Conservation (phyloP, 352 stramenopile genomes). For the Pythium dissotocum region DNA sequence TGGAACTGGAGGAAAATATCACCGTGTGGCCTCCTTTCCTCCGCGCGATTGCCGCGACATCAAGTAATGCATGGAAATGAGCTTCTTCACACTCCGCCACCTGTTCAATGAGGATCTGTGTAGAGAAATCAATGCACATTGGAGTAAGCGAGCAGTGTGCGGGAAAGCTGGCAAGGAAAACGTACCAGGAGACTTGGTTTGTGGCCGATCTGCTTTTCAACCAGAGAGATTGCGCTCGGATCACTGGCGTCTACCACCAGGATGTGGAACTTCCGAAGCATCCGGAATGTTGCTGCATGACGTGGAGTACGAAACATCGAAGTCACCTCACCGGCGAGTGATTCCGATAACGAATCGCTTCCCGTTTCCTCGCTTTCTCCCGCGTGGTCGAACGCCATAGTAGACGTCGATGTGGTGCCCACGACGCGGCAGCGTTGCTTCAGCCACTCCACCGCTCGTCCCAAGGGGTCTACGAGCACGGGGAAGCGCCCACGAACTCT, state of each 20-base stretch:
- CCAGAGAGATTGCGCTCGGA: slow-evolving; percentile 29
- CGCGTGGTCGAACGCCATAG: not conserved
- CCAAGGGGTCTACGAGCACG: slow-evolving; percentile 55
- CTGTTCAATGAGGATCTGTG: slow-evolving; percentile 54
- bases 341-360: not conserved
- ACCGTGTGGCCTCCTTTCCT: slow-evolving; percentile 42
- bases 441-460: slow-evolving; percentile 37
- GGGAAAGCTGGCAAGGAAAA: not conserved
- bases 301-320: not conserved
- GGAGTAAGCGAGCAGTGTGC: not conserved
- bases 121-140: not conserved
- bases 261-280: slow-evolving; percentile 15
- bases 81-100: slow-evolving; percentile 44
- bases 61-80: slow-evolving; percentile 36
- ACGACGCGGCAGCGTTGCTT: slow-evolving; percentile 23
- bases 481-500: slow-evolving; percentile 48
- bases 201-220: slow-evolving; percentile 51
- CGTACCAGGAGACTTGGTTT: slow-evolving; percentile 30
- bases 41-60: slow-evolving; percentile 41
- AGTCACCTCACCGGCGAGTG: not conserved
- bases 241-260: slow-evolving; percentile 51
- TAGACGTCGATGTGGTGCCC: not conserved
- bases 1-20: slow-evolving; percentile 43
- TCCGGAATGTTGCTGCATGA: slow-evolving; percentile 13
- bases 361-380: not conserved